These are phyloP conservation scores for Botrytis fragariae DNA, from an alignment of 2,329 filamentous ascomycete genomes.

Conservation along the genomic window DNA sequence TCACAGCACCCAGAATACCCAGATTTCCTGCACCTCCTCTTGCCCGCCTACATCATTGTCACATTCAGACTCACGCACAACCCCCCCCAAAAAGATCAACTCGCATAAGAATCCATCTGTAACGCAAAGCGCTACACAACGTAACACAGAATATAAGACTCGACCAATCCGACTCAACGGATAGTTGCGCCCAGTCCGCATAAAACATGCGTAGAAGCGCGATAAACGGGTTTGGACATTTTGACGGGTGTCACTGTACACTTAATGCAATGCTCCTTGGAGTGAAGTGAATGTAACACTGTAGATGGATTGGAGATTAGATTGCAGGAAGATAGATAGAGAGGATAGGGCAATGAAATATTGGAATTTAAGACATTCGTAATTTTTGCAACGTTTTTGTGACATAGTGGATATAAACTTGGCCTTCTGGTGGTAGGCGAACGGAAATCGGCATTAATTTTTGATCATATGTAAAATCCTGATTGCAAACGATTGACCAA, in stretches of 20 bases:
- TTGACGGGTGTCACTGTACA: constrained; percentile 9
- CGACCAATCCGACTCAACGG: neutral
- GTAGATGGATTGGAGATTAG: neutral
- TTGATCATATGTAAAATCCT: neutral
- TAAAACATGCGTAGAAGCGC: neutral
- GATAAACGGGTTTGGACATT: neutral
- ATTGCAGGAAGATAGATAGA: neutral
- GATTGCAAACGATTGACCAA: neutral
- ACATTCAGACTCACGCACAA: neutral
- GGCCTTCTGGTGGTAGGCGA: neutral
- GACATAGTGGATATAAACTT: neutral
- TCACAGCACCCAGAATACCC: neutral
- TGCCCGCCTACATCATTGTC: too few relatives aligned
- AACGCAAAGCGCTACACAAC: neutral
- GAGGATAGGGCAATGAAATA: too few relatives aligned
- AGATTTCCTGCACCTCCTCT: neutral
- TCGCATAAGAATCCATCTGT: neutral
- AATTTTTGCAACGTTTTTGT: neutral
- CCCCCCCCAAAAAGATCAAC: too few relatives aligned
- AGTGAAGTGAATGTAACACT: neutral
- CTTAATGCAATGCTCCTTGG: neutral
- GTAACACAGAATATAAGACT: neutral
- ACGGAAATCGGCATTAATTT: neutral
- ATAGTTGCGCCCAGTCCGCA: neutral
- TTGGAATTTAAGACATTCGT: neutral